A percentile compares a stretch with the other conserved stretches of the same genome.
Conservation (phyloP, 192 early-diverging fungal genomes). For the Coemansia sp. region DNA sequence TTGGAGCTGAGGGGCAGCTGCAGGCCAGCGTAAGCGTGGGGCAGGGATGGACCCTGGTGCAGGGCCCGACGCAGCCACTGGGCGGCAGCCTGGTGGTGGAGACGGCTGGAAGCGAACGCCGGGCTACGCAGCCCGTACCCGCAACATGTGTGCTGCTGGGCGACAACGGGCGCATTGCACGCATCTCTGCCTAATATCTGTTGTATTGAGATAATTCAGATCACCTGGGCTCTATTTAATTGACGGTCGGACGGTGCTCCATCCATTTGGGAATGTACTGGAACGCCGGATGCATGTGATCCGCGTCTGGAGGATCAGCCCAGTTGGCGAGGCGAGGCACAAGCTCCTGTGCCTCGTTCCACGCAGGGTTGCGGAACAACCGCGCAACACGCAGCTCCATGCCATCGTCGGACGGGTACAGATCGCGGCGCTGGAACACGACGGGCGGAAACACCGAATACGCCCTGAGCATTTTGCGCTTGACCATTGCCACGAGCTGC, state of each 20-base stretch:
- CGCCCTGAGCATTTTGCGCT: constrained; percentile 29
- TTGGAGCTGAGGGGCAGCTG: constrained; percentile 23
- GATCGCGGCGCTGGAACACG: constrained; percentile 52
- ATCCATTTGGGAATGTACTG: constrained; percentile 50
- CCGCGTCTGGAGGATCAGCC: constrained; percentile 31
- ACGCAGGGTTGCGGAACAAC: constrained; percentile 31
- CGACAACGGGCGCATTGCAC: constrained; percentile 22
- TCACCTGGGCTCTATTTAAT: neutral
- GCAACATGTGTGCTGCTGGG: constrained; percentile 33
- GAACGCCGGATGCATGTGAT: constrained; percentile 28
- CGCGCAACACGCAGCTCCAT: constrained; percentile 35
- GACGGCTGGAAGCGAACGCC: constrained; percentile 17
- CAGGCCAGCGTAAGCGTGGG: constrained; percentile 34
- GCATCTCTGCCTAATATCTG: neutral
- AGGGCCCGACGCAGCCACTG: constrained; percentile 48
- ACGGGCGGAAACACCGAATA: constrained; percentile 44
- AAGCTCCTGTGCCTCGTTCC: constrained; percentile 32
- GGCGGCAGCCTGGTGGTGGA: constrained; percentile 44
- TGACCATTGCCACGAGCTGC: constrained; percentile 40
- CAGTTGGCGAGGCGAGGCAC: constrained; percentile 32
- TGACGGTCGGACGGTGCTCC: constrained; percentile 26
- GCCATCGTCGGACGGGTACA: constrained; percentile 51
- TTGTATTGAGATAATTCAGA: neutral
- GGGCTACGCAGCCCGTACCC: constrained; percentile 15
- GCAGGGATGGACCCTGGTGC: constrained; percentile 33